These are phyloP conservation scores for Dactylellina drechsleri DNA, from an alignment of 2,329 filamentous ascomycete genomes.

Conservation along the genomic window DNA sequence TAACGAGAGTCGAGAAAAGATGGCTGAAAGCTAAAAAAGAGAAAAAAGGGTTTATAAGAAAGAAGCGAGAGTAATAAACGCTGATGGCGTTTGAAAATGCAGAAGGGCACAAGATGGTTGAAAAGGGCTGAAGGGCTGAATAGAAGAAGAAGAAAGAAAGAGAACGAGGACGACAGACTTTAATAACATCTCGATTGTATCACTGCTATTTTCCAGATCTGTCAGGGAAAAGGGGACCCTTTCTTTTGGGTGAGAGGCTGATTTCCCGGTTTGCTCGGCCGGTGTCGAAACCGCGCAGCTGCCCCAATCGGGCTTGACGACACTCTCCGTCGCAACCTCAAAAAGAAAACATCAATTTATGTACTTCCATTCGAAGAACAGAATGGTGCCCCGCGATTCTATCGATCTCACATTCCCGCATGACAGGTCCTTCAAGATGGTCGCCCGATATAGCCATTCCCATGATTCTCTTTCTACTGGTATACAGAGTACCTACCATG, in stretches of 20 bases:
- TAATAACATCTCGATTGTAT: neutral
- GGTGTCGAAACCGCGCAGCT: conserved; percentile 38
- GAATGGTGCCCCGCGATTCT: no score
- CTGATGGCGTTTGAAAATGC: conserved; percentile 30
- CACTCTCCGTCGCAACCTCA: conserved; percentile 35
- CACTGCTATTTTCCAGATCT: no score
- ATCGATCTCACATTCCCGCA: no score
- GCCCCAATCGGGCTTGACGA: conserved; percentile 33
- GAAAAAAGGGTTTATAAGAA: neutral
- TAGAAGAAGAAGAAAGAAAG: conserved; percentile 1
- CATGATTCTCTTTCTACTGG: no score
- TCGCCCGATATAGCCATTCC: no score
- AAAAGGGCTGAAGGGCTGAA: conserved; percentile 44
- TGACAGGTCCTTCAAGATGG: no score
- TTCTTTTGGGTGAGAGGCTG: neutral
- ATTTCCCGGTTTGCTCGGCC: neutral
- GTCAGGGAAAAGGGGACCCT: no score
- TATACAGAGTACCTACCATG: no score
- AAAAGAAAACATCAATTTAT: conserved; percentile 8
- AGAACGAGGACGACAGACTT: neutral
- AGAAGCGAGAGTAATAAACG: conserved; percentile 18
- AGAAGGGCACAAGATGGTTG: neutral
- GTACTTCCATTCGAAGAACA: no score
- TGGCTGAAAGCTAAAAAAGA: conserved; percentile 23
- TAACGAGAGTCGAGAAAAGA: conserved; percentile 49